Percentiles rank a stretch among this genome's conserved stretches.
These are phyloP conservation scores for Kodamaea leandrae DNA, from an alignment of 805 yeast species.

Conservation along the genomic window DNA sequence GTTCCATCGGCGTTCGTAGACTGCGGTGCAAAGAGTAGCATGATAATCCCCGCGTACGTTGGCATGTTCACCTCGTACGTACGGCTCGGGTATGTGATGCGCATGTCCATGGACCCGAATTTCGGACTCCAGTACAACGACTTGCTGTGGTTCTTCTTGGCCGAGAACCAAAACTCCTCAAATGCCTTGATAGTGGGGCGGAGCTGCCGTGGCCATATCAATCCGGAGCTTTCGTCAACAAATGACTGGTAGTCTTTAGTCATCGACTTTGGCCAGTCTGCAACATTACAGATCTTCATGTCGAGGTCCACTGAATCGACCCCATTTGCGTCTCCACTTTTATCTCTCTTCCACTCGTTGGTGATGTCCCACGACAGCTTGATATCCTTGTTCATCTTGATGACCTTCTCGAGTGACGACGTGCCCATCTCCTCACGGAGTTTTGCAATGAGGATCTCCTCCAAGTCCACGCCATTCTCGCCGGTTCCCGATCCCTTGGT, in stretches of 20 bases:
- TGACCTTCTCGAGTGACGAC: slow-evolving; percentile 72
- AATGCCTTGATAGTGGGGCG: slow-evolving; percentile 36
- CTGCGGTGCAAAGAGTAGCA: slow-evolving; percentile 62
- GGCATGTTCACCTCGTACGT: slow-evolving; percentile 81
- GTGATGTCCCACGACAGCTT: slow-evolving; percentile 43
- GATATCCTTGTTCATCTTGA: slow-evolving; percentile 85
- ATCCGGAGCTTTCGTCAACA: slow-evolving; percentile 18
- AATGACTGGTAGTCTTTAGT: slow-evolving; percentile 41
- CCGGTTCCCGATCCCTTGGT: slow-evolving; percentile 26
- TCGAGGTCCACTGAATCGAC: slow-evolving; percentile 32
- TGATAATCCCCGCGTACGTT: slow-evolving; percentile 73
- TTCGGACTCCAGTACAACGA: slow-evolving; percentile 72
- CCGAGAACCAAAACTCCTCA: slow-evolving; percentile 42
- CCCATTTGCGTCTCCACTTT: slow-evolving; percentile 9
- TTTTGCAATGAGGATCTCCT: slow-evolving; percentile 62
- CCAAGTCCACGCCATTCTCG: slow-evolving; percentile 58
- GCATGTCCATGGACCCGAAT: slow-evolving; percentile 78
- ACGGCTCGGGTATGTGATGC: slow-evolving; percentile 63
- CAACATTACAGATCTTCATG: slow-evolving; percentile 41
- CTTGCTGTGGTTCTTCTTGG: slow-evolving; percentile 40
- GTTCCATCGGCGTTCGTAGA: slow-evolving; percentile 28
- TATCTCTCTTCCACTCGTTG: slow-evolving; percentile 34
- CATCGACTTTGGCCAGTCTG: slow-evolving; percentile 47
- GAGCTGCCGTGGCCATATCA: slow-evolving; percentile 41
- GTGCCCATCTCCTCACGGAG: slow-evolving; percentile 77